Percentiles rank a stretch among this genome's conserved stretches.
phyloP scores from a whole-genome alignment of 768 basidiomycete genomes.

The Lentinula edodes region DNA sequence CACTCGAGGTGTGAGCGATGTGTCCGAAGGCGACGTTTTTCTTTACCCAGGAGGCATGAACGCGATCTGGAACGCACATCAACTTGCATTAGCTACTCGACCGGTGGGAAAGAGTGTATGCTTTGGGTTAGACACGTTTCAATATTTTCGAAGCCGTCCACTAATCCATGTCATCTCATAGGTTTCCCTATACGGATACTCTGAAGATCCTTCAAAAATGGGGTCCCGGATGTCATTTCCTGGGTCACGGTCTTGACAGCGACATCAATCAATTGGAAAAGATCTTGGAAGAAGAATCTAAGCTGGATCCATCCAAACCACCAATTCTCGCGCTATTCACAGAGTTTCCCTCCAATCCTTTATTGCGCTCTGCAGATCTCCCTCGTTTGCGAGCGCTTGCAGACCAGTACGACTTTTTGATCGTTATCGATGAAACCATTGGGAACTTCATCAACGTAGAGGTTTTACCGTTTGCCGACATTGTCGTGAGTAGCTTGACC shows the following conservation, averaged over 20 bases:
- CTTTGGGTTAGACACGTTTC: constrained; percentile 71
- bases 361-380: constrained; percentile 81
- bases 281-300: constrained; percentile 44
- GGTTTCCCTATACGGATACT: constrained; percentile 95
- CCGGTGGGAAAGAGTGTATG: constrained; percentile 79
- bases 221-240: constrained; percentile 91
- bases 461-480: constrained; percentile 78
- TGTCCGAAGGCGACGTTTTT: constrained; percentile 85
- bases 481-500: constrained; percentile 87
- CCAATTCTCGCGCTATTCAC: constrained; percentile 81
- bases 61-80: constrained; percentile 90
- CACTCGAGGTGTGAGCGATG: constrained; percentile 57
- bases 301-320: constrained; percentile 36
- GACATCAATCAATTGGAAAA: constrained; percentile 71
- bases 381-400: constrained; percentile 70
- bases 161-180: constrained; percentile 20
- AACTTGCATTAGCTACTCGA: constrained; percentile 49
- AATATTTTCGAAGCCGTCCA: background rate
- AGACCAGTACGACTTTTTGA: constrained; percentile 81
- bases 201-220: constrained; percentile 92
- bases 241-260: constrained; percentile 71
- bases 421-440: constrained; percentile 92
- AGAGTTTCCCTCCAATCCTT: constrained; percentile 94
- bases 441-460: constrained; percentile 95
- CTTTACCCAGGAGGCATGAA: constrained; percentile 87